Base-by-base conservation (phyloP, 2,329 filamentous ascomycete species). In the Alternaria consortialis region DNA sequence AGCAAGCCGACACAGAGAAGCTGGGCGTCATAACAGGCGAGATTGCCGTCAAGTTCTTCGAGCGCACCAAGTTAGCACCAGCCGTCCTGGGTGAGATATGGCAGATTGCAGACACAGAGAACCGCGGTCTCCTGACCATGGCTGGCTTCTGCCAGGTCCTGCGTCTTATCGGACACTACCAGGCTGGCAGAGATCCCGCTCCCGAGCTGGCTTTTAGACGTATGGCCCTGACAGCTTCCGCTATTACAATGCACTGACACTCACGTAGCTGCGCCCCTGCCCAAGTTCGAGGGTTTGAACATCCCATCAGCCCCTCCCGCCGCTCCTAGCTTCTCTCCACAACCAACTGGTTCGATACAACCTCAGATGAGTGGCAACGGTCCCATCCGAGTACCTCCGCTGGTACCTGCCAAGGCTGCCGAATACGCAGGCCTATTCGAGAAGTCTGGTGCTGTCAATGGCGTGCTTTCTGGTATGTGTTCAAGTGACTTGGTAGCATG, bases 91-190 rank as follows among this genome's bases (percentile, higher is more conserved):
- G 94, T 80, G 80, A 97, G 91, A 98, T 99, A 85, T 99, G 95
- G 95, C 94, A 98, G 82, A 95, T 99, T 78, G 94, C 95, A 70
- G 95, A 99, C 82, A 93, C 88, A 68, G 94, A 98, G 83, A 99
- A 99, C 83, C 89, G 94, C 67, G 95, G 95, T 53, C 91, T 98
- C 69, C 84, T 99, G 69, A 97, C 94, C 34, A 93, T 93, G 20
- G 88, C 93, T 42, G 95, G 94, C 77, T 99, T 99, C 81, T 92
- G 94, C 63, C 88, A 97, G 77, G 95, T 97, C 59, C 82, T 99
- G 76, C 88, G 95, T 74, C 88, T 99, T 77, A 98, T 99, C 77
- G 95, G 93, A 62, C 95, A 98, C 82, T 94, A 93, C 67, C 95
- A 99, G 82, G 92, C 91, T 66, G 92, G 92, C 73, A 88, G 91